A percentile compares a stretch with the other conserved stretches of the same genome.
These are phyloP conservation scores for Penicillium arizonense DNA, from an alignment of 495 filamentous ascomycete genomes.

Conservation along the genomic window DNA sequence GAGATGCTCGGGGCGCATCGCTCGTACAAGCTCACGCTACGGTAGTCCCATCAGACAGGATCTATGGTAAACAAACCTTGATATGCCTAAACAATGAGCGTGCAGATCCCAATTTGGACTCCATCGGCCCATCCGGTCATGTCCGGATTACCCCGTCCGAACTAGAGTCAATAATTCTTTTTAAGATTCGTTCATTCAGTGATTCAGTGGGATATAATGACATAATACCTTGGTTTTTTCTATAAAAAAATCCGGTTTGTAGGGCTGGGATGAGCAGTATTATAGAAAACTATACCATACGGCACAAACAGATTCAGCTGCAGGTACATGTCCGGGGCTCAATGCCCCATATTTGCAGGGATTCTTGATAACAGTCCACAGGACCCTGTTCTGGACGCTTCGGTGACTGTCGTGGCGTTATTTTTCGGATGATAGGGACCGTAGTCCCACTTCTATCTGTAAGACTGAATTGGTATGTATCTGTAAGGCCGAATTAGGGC, in stretches of 20 bases:
- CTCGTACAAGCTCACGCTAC: background rate
- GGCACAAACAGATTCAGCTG: background rate
- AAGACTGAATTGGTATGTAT: background rate
- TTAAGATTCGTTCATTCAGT: background rate
- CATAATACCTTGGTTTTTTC: background rate
- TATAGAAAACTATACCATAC: background rate
- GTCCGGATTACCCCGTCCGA: conserved; percentile 3
- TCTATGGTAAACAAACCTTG: background rate
- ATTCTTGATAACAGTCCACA: background rate
- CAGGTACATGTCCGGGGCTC: background rate
- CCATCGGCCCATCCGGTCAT: background rate
- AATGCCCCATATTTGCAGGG: background rate
- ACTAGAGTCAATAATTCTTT: conserved; percentile 3
- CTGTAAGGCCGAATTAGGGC: background rate
- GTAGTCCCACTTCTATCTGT: conserved; percentile 5
- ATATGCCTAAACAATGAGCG: background rate
- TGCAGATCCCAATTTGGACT: conserved; percentile 24
- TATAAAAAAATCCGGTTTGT: background rate
- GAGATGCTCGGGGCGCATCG: background rate
- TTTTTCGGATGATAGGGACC: conserved; percentile 2
- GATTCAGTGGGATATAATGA: background rate
- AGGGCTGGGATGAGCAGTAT: background rate
- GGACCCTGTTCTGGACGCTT: background rate
- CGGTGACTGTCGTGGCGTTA: background rate
- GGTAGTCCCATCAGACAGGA: background rate